Conservation (phyloP, 495 filamentous ascomycete genomes). For the Aspergillus sclerotioniger region DNA sequence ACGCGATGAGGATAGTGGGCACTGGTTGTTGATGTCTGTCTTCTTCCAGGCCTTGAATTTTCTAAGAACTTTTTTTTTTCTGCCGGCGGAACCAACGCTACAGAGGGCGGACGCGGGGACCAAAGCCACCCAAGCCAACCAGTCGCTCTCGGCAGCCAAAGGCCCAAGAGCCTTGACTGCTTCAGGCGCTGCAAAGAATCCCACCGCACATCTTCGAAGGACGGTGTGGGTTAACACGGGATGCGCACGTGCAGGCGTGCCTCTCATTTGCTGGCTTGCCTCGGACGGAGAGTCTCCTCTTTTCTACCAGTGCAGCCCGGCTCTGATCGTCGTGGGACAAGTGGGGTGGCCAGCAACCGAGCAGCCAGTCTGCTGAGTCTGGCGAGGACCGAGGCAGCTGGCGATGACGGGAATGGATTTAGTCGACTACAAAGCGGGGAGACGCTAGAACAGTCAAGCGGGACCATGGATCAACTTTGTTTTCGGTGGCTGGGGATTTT, state of each 20-base stretch:
- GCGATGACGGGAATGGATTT: slow-evolving; percentile 4
- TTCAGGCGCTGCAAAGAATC: neutral
- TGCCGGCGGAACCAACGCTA: slow-evolving; percentile 22
- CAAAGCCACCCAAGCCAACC: neutral
- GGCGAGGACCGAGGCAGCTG: slow-evolving; percentile 10
- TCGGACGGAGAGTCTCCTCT: neutral
- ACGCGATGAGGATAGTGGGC: slow-evolving; percentile 2
- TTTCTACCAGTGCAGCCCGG: slow-evolving; percentile 3
- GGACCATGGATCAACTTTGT: slow-evolving; percentile 9
- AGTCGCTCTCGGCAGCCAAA: neutral
- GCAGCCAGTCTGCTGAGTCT: neutral
- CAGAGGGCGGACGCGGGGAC: slow-evolving; percentile 12
- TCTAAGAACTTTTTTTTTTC: slow-evolving; percentile 24
- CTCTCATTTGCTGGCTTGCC: slow-evolving; percentile 5
- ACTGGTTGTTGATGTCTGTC: slow-evolving; percentile 1
- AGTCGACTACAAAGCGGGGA: slow-evolving; percentile 8
- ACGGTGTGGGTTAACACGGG: neutral
- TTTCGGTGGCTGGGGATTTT: slow-evolving; percentile 7
- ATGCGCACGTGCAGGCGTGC: slow-evolving; percentile 7
- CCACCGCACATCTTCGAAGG: slow-evolving; percentile 2
- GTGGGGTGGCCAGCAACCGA: slow-evolving; percentile 7
- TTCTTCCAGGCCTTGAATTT: neutral
- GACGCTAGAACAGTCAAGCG: neutral
- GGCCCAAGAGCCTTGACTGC: neutral
- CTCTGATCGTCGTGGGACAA: slow-evolving; percentile 8